These are phyloP conservation scores for Angomonas desouzai DNA, from an alignment of 208 protist genomes.

Conservation along the genomic window DNA sequence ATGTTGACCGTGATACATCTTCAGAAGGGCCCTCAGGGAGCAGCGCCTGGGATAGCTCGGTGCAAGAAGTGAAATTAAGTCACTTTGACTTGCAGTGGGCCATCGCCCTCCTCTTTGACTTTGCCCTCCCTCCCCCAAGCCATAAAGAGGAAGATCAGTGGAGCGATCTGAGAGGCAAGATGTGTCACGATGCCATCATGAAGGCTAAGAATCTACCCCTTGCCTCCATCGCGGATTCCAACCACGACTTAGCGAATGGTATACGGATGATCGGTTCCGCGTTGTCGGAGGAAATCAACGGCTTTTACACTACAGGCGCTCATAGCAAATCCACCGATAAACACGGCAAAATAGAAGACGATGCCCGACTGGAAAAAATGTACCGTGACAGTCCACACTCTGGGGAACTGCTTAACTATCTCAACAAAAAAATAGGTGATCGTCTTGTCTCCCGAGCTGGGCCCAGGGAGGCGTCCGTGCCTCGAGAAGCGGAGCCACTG, in stretches of 20 bases:
- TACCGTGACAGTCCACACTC: not conserved
- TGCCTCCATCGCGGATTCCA: constrained; percentile 17
- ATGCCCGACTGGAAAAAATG: not conserved
- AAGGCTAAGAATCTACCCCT: constrained; percentile 18
- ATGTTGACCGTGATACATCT: not conserved
- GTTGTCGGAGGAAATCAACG: constrained; percentile 26
- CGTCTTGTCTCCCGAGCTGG: not conserved
- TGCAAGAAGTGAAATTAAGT: constrained; percentile 32
- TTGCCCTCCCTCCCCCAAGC: constrained; percentile 35
- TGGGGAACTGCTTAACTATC: not conserved
- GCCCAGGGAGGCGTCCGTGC: not conserved
- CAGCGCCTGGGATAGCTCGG: constrained; percentile 20
- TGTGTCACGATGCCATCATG: constrained; percentile 34
- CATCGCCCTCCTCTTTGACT: constrained; percentile 54
- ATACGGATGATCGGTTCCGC: constrained; percentile 38
- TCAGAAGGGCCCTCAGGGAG: constrained; percentile 8
- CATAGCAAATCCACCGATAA: constrained; percentile 11
- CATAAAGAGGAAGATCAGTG: constrained; percentile 18
- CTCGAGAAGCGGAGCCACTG: not conserved
- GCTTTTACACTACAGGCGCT: constrained; percentile 7
- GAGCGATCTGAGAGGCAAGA: constrained; percentile 13
- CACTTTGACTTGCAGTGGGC: constrained; percentile 71
- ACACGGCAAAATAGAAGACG: not conserved
- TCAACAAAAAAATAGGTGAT: not conserved
- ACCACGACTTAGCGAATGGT: constrained; percentile 32